A percentile compares a stretch with the other conserved stretches of the same genome.
These are phyloP conservation scores for Microbotryum lychnidis-dioicae DNA, from an alignment of 1,284 basidiomycete genomes.

Conservation along the genomic window DNA sequence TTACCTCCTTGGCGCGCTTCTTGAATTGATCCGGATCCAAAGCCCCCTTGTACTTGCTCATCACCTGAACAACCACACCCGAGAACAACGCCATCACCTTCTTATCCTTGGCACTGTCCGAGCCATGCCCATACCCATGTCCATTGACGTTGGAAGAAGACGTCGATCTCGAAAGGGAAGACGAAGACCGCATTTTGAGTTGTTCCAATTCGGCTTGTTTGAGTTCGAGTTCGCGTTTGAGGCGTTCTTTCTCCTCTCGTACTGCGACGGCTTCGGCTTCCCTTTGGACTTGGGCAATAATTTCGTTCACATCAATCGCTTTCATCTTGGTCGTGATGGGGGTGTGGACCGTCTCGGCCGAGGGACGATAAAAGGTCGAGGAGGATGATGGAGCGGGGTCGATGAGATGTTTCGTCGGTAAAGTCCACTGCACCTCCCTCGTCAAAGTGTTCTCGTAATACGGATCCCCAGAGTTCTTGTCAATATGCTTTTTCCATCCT, in stretches of 20 bases:
- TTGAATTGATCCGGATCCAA: constrained; percentile 86
- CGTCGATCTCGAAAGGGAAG: too few species aligned
- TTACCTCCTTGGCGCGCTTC: constrained; percentile 86
- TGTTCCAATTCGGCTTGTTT: constrained; percentile 34
- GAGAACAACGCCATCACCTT: constrained; percentile 73
- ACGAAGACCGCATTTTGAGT: constrained; percentile 46
- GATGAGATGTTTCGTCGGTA: constrained; percentile 7
- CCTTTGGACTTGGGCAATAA: constrained; percentile 39
- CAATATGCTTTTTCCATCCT: constrained; percentile 16
- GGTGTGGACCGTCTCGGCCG: constrained; percentile 13
- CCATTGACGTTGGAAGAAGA: too few species aligned
- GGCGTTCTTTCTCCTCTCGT: constrained; percentile 35
- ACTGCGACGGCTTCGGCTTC: constrained; percentile 39
- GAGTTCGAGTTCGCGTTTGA: constrained; percentile 22
- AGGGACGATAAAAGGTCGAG: too few species aligned
- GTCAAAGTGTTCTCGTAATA: constrained; percentile 20
- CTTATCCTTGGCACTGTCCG: constrained; percentile 57
- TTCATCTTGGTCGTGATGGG: too few species aligned
- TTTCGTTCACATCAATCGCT: constrained; percentile 24
- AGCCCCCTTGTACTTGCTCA: constrained; percentile 77
- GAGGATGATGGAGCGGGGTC: neutral
- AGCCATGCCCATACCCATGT: too few species aligned
- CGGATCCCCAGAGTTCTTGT: constrained; percentile 2
- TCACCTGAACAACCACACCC: constrained; percentile 76
- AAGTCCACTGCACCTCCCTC: constrained; percentile 14